Conservation (phyloP, 495 filamentous ascomycete genomes). For the Xylaria curta region DNA sequence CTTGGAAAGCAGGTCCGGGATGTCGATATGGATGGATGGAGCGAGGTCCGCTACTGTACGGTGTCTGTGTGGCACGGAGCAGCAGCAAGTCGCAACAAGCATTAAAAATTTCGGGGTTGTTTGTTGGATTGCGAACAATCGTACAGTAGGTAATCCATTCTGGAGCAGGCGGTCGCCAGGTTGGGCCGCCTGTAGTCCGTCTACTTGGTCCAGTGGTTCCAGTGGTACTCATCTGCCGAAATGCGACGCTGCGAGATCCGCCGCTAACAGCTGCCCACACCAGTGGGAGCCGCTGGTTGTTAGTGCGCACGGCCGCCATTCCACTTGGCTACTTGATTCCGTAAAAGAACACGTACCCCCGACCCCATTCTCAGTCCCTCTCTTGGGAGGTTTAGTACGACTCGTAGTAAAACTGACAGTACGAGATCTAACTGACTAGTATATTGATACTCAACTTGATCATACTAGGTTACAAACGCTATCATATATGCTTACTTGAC, state of each 20-base stretch:
- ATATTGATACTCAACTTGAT: background rate
- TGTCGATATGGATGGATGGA: background rate
- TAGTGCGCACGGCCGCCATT: background rate
- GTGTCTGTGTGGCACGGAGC: background rate
- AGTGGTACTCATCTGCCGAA: constrained; percentile 16
- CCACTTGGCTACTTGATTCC: background rate
- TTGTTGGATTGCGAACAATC: constrained; percentile 4
- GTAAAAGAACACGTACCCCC: background rate
- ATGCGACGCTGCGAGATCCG: constrained; percentile 3
- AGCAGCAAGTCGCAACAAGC: constrained; percentile 6
- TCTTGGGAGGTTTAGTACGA: background rate
- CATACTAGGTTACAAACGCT: background rate
- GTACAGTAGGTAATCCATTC: background rate
- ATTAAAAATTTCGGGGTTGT: background rate
- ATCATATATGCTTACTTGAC: background rate
- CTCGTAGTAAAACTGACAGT: background rate
- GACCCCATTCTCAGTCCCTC: background rate
- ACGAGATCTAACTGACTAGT: background rate
- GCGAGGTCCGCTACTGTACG: background rate
- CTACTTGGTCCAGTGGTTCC: background rate
- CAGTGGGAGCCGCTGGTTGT: background rate
- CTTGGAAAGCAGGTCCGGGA: background rate
- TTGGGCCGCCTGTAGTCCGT: background rate
- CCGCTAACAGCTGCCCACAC: background rate
- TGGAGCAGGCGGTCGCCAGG: background rate